phyloP scores from a whole-genome alignment of 2,329 filamentous ascomycete genomes.

The Paraconiothyrium brasiliense region DNA sequence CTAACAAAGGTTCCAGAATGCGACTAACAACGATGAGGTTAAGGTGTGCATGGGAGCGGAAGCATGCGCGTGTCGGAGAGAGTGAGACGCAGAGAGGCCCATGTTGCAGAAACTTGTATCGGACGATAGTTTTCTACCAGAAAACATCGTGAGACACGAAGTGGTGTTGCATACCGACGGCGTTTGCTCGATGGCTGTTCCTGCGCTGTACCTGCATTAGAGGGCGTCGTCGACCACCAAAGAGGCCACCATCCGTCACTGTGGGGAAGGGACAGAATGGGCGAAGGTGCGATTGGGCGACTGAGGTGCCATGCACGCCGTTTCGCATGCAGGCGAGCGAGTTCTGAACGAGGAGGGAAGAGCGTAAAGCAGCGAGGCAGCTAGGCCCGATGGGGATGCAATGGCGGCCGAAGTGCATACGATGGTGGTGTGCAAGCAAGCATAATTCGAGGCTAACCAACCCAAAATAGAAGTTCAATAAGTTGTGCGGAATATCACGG shows the following conservation, averaged over 20 bases:
- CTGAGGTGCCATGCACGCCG: conserved; percentile 36
- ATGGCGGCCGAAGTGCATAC: conserved; percentile 40
- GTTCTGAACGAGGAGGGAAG: conserved; percentile 17
- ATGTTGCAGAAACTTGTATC: neutral
- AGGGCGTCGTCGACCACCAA: conserved; percentile 33
- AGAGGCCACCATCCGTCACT: conserved; percentile 34
- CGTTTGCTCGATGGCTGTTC: conserved; percentile 38
- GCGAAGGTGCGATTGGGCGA: conserved; percentile 37
- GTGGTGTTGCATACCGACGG: conserved; percentile 24
- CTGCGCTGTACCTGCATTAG: conserved; percentile 55
- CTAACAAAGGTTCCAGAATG: conserved; percentile 47
- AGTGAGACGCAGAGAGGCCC: neutral
- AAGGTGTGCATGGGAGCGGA: conserved; percentile 16
- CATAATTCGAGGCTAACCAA: conserved; percentile 40
- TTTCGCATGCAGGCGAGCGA: conserved; percentile 41
- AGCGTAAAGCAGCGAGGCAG: conserved; percentile 36
- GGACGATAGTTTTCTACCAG: neutral
- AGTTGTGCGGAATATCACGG: conserved; percentile 26
- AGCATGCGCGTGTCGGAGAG: conserved; percentile 1
- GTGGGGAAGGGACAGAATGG: conserved; percentile 37
- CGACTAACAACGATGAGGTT: conserved; percentile 23
- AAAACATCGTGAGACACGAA: conserved; percentile 6
- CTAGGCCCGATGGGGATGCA: conserved; percentile 31
- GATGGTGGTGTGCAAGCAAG: conserved; percentile 39
- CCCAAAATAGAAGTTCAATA: conserved; percentile 45